phyloP scores from a whole-genome alignment of 2,329 filamentous ascomycete species.

The Alternaria viburni region DNA sequence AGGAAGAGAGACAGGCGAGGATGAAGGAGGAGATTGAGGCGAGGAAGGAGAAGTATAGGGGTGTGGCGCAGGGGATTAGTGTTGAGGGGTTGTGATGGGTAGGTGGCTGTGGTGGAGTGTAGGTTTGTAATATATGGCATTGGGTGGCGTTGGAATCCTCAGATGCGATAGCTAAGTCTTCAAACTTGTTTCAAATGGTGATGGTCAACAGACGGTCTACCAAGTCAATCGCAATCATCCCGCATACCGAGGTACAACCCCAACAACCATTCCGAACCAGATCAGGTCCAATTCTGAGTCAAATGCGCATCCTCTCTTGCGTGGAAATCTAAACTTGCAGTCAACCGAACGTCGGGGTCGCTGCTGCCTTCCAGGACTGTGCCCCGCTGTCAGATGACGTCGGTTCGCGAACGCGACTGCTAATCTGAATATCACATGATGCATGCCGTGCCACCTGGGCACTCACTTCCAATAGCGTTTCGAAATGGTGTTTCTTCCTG shows the following conservation, averaged over 20 bases:
- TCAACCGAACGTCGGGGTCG: background rate
- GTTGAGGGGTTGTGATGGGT: constrained; percentile 6
- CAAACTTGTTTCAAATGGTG: background rate
- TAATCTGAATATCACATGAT: background rate
- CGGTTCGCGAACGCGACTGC: background rate
- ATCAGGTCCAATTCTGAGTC: background rate
- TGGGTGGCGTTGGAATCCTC: background rate
- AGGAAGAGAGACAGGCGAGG: constrained; percentile 36
- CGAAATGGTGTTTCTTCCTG: background rate
- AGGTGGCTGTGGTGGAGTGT: background rate
- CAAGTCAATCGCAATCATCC: background rate
- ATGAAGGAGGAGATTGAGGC: constrained; percentile 37
- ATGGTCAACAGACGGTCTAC: background rate
- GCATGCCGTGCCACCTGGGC: background rate
- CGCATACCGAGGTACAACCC: background rate
- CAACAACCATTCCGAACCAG: background rate
- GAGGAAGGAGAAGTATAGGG: constrained; percentile 38
- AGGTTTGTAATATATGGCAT: background rate
- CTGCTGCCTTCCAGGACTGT: background rate
- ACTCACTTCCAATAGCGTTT: background rate
- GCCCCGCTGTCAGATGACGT: background rate
- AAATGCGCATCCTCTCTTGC: background rate
- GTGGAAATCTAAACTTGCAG: background rate
- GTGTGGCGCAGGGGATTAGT: background rate
- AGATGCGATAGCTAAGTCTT: background rate